Evolutionary conservation across 2,329 filamentous ascomycete genomes (phyloP), one percentile per base, ranked within the genome.

Genomic region (Penicillium sp.): DNA sequence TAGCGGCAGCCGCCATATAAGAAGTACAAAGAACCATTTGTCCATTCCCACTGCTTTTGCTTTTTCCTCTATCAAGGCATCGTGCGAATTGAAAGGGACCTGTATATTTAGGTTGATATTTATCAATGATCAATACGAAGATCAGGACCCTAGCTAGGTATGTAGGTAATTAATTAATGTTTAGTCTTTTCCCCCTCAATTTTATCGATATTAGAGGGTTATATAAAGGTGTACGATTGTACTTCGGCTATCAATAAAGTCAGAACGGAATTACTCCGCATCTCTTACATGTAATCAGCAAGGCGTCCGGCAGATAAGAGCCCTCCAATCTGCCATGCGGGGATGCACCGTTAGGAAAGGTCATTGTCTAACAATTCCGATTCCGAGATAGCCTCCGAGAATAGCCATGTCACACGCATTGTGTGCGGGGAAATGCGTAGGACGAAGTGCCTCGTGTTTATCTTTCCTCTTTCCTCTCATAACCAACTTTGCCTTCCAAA

Each of bases 351-450:
- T 0, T 5, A n/a, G n/a, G 34, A 38, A 10, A 38, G 16, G 34
- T n/a, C 16, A 10, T 38, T 9, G 3, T n/a, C 34, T n/a, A 36
- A 36, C 15, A 6, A 25, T 33, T 52, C 54, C 54, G 41, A 52
- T 53, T 31, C 29, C 29, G 29, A 31, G 23, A 23, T 23, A 23
- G 23, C 23, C 7, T 52, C 48, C 47, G 53, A 55, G 53, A 55
- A 55, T 51, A 51, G 7, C 8, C 7, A 46, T 21, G 29, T 39
- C 11, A 13, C 11, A 38, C 13, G 3, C 31, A 31, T 31, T 4
- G 9, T 29, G 25, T 53, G 54, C 49, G 54, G 54, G 54, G 54
- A 43, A 47, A 11, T 11, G 10, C 19, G 36, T 23, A n/a, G 33
- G 9, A 53, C 25, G 9, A 15, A n/a, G 2, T 29, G 23, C 44